Evolutionary conservation across 2,329 filamentous ascomycete species (phyloP), one percentile per base, ranked within the genome.

Genomic region (Pestalotiopsis sp.): DNA sequence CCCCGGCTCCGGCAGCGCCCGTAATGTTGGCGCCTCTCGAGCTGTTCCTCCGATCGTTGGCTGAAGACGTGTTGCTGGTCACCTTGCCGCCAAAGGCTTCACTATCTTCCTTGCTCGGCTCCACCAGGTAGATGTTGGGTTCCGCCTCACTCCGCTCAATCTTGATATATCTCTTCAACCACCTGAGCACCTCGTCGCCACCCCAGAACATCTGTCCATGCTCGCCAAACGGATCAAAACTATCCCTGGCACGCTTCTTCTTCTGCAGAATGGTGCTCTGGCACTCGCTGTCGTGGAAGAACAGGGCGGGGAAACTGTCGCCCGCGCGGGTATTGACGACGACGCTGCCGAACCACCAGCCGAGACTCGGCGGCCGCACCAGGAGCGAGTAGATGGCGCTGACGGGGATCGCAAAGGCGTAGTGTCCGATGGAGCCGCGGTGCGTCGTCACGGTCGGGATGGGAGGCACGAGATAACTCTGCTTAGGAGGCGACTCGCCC

Each of bases 261-360:
- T 97, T 94, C 80, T 98, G 95, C 68, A 97, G 82, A 25, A 98
- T 97, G 0, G 96, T 99, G 66, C 93, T 97, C 81, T 97, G 93
- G 76, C 96, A 99, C 82, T 99, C 96, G 71, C 91, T 94, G 77
- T 99, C 96, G 79, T 99, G 96, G 82, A 99, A 99, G 82, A 99
- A 99, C 1, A 99, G 84, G 0, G 96, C 94, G 0, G 96, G 96
- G 73, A 98, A 97, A 78, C 93, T 96, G 78, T 98, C 95, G 3
- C 97, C 97, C 0, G 92, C 90, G 13, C 93, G 87, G 1, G 93
- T 94, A 78, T 99, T 99, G 82, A 99, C 93, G 68, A 99, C 92
- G 36, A 99, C 82, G 71, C 94, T 97, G 41, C 96, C 96, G 79
- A 97, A 98, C 96, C 96, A 99, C 97, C 96, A 99, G 17, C 96